Percentiles rank a stretch among this genome's conserved stretches.
Conservation (phyloP, 75 land plant genomes). For the Selaginella tamariscina region DNA sequence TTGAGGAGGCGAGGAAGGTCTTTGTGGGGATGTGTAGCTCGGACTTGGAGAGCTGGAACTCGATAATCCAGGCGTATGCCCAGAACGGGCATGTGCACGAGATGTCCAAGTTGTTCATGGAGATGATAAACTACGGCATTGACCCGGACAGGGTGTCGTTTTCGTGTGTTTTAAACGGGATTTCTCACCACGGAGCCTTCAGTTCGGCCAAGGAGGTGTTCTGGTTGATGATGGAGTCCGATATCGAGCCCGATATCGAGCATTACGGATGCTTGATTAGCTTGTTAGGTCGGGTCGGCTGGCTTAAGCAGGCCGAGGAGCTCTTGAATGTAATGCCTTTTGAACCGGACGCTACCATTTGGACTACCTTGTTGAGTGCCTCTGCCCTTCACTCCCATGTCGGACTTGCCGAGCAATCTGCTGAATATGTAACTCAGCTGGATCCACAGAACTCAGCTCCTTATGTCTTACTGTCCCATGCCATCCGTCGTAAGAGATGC, state of each 20-base stretch:
- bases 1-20: neutral
- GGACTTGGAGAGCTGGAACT: neutral
- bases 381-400: neutral
- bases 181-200: neutral
- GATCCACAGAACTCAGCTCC: neutral
- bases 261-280: neutral
- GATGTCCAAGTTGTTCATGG: neutral
- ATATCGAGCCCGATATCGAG: neutral
- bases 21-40: neutral
- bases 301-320: neutral
- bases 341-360: neutral
- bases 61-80: neutral
- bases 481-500: neutral
- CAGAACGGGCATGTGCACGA: neutral
- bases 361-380: neutral
- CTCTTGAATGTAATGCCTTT: neutral
- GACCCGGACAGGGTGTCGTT: neutral
- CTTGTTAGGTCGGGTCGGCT: neutral
- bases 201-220: neutral
- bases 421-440: neutral
- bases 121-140: neutral
- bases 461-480: neutral
- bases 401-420: neutral
- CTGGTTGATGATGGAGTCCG: neutral
- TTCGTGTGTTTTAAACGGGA: neutral